Percentiles rank a stretch among this genome's conserved stretches.
These are phyloP conservation scores for Penicillium aurantiogriseum DNA, from an alignment of 2,329 filamentous ascomycete species.

Conservation along the genomic window DNA sequence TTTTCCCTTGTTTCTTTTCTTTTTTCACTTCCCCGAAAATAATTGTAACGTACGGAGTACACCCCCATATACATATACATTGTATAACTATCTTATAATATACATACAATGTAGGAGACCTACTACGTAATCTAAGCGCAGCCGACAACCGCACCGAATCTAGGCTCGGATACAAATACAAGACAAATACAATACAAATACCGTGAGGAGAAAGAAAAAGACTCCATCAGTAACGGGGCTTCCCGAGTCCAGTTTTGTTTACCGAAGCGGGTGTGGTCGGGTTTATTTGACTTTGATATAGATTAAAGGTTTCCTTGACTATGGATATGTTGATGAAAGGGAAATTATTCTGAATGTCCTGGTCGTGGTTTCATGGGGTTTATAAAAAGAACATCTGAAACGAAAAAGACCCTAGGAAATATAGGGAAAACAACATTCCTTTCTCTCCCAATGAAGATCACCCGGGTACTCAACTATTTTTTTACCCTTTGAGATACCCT, in stretches of 20 bases:
- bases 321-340: not conserved
- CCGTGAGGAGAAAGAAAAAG: constrained; percentile 4
- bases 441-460: constrained; percentile 6
- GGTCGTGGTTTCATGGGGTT: too few species aligned
- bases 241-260: constrained; percentile 19
- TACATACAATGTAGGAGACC: not conserved
- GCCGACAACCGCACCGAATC: not conserved
- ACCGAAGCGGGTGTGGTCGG: constrained; percentile 22
- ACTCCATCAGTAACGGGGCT: constrained; percentile 16
- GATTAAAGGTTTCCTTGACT: not conserved
- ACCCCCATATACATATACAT: not conserved
- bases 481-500: not conserved
- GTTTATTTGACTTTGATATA: not conserved
- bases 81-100: not conserved
- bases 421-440: not conserved
- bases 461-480: not conserved
- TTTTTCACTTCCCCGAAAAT: not conserved
- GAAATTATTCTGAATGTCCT: too few species aligned
- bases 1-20: not conserved
- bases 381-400: constrained; percentile 6
- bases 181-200: constrained; percentile 3
- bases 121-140: not conserved
- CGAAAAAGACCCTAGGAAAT: not conserved
- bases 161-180: not conserved
- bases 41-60: not conserved